Base-by-base conservation (phyloP, 345 rosid genomes). In the Eucalyptus sideroxylon region DNA sequence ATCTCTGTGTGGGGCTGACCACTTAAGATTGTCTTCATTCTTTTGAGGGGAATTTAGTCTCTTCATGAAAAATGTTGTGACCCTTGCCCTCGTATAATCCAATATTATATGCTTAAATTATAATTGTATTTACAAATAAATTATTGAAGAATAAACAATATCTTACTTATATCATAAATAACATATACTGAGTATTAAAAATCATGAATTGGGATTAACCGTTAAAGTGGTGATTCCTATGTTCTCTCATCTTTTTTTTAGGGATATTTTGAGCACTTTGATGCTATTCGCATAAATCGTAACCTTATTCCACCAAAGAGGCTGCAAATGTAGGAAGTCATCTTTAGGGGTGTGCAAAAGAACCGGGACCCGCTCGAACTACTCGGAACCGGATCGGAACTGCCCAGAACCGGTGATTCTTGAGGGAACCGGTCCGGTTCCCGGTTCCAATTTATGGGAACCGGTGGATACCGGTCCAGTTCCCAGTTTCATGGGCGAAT, bases 1-100 rank as follows among this genome's bases (percentile, higher is more conserved):
- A 60, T 27, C 7, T 60, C 2, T 24, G 0, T 5, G 8, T 1
- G 0, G 31, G 67, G 67, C 4, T 60, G 4, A 60, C 31, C 31
- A 13, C 67, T 11, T 27, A 26, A 60, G 0, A 27, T 3, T 6
- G 67, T 26, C 31, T 60, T 27, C 31, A 53, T 8, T 53, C 23
- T 26, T 60, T 60, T 26, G 31, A 27, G 67, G 31, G 31, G 4
- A 60, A 12, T 13, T 27, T 60, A 27, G 67, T 60, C 67, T 60
- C 31, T 60, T 60, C 16, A 6, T 50, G 55, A 60, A 11, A n/a
- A 1, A 26, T 26, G 67, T 11, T 59, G 67, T 11, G 65, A 59
- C n/a, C 2, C n/a, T 59, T 6, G 7, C 53, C 4, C 65, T 59
- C 15, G 2, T 26, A 59, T 59, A 59, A 59, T 26, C 30, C 30